A percentile compares a stretch with the other conserved stretches of the same genome.
Evolutionary conservation across 805 yeast species (phyloP).

Genomic region (Barnettozyma sucrosica): DNA sequence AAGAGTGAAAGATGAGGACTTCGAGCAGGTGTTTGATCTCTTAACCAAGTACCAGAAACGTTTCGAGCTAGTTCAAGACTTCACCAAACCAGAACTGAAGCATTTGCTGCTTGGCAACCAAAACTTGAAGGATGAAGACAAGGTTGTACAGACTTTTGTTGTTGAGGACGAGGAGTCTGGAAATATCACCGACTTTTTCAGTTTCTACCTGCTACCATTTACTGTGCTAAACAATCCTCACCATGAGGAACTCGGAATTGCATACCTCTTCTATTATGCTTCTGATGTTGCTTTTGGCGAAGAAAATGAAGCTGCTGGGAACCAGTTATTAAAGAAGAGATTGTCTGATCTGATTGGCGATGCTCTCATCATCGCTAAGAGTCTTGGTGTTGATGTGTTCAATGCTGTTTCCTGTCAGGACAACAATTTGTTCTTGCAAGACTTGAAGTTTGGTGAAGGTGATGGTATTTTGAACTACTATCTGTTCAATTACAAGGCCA

Average conservation of each 20-base stretch:
- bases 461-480: conserved; percentile 91
- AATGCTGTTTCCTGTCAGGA: conserved; percentile 91
- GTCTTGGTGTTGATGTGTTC: conserved; percentile 75
- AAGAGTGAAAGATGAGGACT: conserved; percentile 49
- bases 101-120: conserved; percentile 75
- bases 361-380: conserved; percentile 69
- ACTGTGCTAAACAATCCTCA: conserved; percentile 62
- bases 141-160: conserved; percentile 72
- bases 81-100: conserved; percentile 59
- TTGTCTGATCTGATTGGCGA: conserved; percentile 60
- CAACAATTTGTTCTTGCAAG: conserved; percentile 74
- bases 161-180: conserved; percentile 48
- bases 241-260: conserved; percentile 71
- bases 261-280: conserved; percentile 88
- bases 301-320: conserved; percentile 35
- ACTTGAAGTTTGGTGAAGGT: conserved; percentile 85
- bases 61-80: conserved; percentile 68
- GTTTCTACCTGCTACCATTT: conserved; percentile 86
- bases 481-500: conserved; percentile 82
- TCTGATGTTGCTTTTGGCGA: conserved; percentile 52
- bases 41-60: conserved; percentile 58
- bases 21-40: conserved; percentile 56
- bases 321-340: conserved; percentile 47
- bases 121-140: conserved; percentile 29
- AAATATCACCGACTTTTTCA: conserved; percentile 78